phyloP scores from a whole-genome alignment of 2,329 filamentous ascomycete genomes.

The Metarhizium humberi region DNA sequence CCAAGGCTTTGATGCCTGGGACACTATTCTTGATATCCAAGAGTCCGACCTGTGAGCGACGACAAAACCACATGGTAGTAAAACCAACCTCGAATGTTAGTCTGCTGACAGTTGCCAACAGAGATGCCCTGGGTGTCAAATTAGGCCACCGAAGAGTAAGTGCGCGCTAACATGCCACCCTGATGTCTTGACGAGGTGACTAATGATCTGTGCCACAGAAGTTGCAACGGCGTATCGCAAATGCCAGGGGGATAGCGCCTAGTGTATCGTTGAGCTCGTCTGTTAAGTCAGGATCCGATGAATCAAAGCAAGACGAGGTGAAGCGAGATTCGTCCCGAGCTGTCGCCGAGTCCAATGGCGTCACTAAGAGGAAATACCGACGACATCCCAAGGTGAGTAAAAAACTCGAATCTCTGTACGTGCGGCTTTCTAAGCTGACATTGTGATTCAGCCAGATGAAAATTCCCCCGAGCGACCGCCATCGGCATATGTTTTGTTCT shows the following conservation, averaged over 20 bases:
- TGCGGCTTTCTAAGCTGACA: not conserved
- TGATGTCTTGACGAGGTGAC: conserved; percentile 3
- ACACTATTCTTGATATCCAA: conserved; percentile 73
- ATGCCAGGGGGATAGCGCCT: conserved; percentile 54
- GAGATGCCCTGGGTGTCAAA: conserved; percentile 67
- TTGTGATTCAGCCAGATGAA: conserved; percentile 52
- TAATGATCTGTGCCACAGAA: conserved; percentile 42
- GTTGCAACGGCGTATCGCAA: conserved; percentile 74
- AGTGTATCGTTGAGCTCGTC: conserved; percentile 41
- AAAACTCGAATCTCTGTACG: not conserved
- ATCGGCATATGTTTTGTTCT: conserved; percentile 79
- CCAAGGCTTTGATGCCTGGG: conserved; percentile 80
- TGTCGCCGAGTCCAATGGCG: conserved; percentile 33
- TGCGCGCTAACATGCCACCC: conserved; percentile 10
- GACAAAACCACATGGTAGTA: not conserved
- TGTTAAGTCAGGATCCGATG: conserved; percentile 42
- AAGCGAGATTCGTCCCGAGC: conserved; percentile 37
- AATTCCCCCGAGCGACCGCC: conserved; percentile 72
- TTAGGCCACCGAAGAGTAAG: conserved; percentile 71
- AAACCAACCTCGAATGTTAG: not conserved
- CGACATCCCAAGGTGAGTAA: conserved; percentile 60
- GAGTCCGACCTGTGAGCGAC: conserved; percentile 67
- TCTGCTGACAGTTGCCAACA: conserved; percentile 24
- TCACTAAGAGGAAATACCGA: conserved; percentile 64
- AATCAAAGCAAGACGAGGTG: conserved; percentile 43